phyloP scores from a whole-genome alignment of 2,329 filamentous ascomycete species.

The Ophiosphaerella herpotricha region DNA sequence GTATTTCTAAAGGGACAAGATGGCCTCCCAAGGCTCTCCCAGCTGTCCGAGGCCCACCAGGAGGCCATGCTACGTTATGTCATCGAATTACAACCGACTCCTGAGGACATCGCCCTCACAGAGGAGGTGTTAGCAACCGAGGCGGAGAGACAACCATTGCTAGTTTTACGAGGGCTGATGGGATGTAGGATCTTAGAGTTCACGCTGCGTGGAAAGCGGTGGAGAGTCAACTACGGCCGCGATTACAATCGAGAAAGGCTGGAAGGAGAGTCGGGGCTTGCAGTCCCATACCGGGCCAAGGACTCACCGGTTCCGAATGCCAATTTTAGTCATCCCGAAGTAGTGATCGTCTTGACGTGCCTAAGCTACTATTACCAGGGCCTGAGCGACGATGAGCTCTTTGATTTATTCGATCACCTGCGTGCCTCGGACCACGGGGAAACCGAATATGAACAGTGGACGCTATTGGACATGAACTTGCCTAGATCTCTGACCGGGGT shows the following conservation, averaged over 20 bases:
- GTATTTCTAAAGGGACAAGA: constrained; percentile 54
- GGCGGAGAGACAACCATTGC: constrained; percentile 41
- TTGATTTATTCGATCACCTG: constrained; percentile 54
- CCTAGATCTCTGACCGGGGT: constrained; percentile 28
- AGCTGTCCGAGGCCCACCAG: constrained; percentile 28
- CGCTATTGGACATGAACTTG: constrained; percentile 27
- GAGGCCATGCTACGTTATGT: constrained; percentile 54
- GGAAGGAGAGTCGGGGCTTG: constrained; percentile 57
- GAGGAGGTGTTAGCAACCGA: constrained; percentile 46
- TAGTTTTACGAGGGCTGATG: constrained; percentile 62
- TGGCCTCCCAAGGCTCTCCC: constrained; percentile 47
- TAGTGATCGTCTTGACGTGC: constrained; percentile 67
- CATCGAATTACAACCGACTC: constrained; percentile 36
- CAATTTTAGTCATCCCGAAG: constrained; percentile 72
- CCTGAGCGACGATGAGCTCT: constrained; percentile 57
- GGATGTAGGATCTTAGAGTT: constrained; percentile 61
- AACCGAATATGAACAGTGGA: constrained; percentile 58
- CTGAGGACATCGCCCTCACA: constrained; percentile 30
- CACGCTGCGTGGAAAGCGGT: constrained; percentile 62
- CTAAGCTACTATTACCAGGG: constrained; percentile 71
- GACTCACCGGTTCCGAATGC: constrained; percentile 65
- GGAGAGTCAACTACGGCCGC: constrained; percentile 68
- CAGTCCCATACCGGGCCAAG: constrained; percentile 69
- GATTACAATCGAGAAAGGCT: constrained; percentile 52
- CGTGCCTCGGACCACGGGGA: constrained; percentile 57